phyloP scores from a whole-genome alignment of 2,329 filamentous ascomycete genomes.

The Diaporthe helianthi region DNA sequence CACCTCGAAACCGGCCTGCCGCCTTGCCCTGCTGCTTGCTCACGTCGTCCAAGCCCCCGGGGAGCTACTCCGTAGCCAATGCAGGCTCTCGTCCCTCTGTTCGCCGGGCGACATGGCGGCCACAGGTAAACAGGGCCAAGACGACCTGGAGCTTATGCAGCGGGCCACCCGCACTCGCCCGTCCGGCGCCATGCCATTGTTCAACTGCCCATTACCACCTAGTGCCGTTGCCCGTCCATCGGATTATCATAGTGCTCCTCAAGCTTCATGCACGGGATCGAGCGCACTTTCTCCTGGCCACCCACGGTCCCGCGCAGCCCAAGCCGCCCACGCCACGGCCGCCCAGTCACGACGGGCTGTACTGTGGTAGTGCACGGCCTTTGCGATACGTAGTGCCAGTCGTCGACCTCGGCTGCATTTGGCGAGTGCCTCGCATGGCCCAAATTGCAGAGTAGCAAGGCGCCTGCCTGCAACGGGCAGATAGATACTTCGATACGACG shows the following conservation, averaged over 20 bases:
- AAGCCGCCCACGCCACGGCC: neutral
- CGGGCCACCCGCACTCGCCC: slow-evolving; percentile 15
- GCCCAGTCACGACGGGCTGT: slow-evolving; percentile 6
- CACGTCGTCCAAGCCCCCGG: slow-evolving; percentile 13
- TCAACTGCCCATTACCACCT: slow-evolving; percentile 1
- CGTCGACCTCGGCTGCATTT: slow-evolving; percentile 5
- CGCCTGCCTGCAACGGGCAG: slow-evolving; percentile 8
- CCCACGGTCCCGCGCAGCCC: neutral
- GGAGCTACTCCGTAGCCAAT: too few relatives aligned
- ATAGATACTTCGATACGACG: slow-evolving; percentile 17
- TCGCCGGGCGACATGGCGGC: neutral
- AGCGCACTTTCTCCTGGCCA: neutral
- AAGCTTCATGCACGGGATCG: slow-evolving; percentile 29
- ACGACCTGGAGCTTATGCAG: slow-evolving; percentile 24
- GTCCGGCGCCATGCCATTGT: slow-evolving; percentile 15
- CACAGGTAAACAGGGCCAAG: neutral
- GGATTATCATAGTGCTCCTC: slow-evolving; percentile 18
- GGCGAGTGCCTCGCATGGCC: neutral
- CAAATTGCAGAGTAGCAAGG: slow-evolving; percentile 17
- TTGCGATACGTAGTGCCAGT: slow-evolving; percentile 11
- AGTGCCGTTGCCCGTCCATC: slow-evolving; percentile 19
- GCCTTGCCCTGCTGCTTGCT: too few relatives aligned
- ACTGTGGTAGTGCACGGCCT: slow-evolving; percentile 20
- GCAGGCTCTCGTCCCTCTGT: slow-evolving; percentile 15
- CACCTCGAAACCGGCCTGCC: too few relatives aligned